Base-by-base conservation (phyloP, 441 rosid species). In the Metrosideros polymorpha region DNA sequence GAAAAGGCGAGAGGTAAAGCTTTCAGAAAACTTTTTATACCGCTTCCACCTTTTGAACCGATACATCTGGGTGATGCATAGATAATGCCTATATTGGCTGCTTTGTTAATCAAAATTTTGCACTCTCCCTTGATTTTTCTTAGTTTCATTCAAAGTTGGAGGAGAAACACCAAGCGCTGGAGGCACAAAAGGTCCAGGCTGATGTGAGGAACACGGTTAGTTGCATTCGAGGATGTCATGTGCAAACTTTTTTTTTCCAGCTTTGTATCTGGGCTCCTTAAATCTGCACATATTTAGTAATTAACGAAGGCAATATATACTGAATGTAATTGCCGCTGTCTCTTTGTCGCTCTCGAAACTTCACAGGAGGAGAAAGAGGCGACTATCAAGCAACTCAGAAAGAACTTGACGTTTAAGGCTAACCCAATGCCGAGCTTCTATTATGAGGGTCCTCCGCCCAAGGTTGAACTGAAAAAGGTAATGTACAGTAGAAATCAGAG, bases 381-480 rank as follows among this genome's bases (percentile, higher is more conserved):
- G 79, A 97, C 94, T 18, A 91, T 97, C 88, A 97, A 92, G 94
- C 94, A 95, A 87, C 84, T 97, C 88, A 93, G 99, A 89, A 97
- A 93, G 93, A 95, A 95, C 92, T 93, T 97, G 93, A 89, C 84
- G 88, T 96, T 97, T 87, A 97, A 93, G 93, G 99, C 99, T 24
- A 95, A 63, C 88, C 99, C 99, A 32, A 95, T 97, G 98, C 99
- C 99, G 59, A 95, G 96, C 88, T 97, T 97, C 92, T 97, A 97
- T 90, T 90, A 91, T 5, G 99, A 97, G 88, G 99, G 96, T 84
- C 97, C 99, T 61, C 99, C 98, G 75, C 97, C 98, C 82, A 96
- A 95, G 92, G 92, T 87, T 85, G 98, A 95, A 90, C 94, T 96
- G 84, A 97, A 95, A 91, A 97, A 97, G 99, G 99, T 96, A 92